A percentile compares a stretch with the other conserved stretches of the same genome.
Conservation (phyloP, 2,329 filamentous ascomycete species). For the Intubia oerlemansii region DNA sequence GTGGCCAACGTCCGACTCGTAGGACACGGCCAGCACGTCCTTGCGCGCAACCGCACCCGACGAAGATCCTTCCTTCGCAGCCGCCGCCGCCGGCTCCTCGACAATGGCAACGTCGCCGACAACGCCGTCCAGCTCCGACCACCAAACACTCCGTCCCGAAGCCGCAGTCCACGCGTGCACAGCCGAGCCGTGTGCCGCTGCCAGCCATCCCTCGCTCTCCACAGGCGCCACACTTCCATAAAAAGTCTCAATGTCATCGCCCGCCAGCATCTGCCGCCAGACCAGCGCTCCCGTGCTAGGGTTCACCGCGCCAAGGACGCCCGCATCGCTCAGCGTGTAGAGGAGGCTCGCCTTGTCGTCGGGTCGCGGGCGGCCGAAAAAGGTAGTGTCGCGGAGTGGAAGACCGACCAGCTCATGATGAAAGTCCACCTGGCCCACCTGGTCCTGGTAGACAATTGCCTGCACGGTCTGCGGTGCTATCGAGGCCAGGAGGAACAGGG, state of each 20-base stretch:
- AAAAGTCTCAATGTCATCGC: slow-evolving; percentile 16
- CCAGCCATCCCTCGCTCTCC: slow-evolving; percentile 58
- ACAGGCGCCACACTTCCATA: slow-evolving; percentile 44
- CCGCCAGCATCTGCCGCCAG: slow-evolving; percentile 58
- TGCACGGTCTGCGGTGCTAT: slow-evolving; percentile 18
- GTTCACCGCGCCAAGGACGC: slow-evolving; percentile 71
- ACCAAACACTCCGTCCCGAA: slow-evolving; percentile 63
- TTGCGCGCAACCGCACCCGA: slow-evolving; percentile 16
- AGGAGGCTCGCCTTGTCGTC: slow-evolving; percentile 73
- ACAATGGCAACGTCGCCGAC: slow-evolving; percentile 58
- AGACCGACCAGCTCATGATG: slow-evolving; percentile 76
- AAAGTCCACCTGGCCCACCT: slow-evolving; percentile 82
- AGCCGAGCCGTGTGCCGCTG: slow-evolving; percentile 47
- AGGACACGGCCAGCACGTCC: slow-evolving; percentile 4
- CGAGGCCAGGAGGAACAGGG: slow-evolving; percentile 2
- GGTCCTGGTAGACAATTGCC: slow-evolving; percentile 62
- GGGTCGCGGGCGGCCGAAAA: slow-evolving; percentile 76
- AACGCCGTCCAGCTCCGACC: slow-evolving; percentile 32
- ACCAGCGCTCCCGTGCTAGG: slow-evolving; percentile 66
- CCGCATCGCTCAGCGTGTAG: slow-evolving; percentile 74
- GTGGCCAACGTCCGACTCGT: slow-evolving; percentile 22
- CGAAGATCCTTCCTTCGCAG: no score
- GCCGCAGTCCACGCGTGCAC: slow-evolving; percentile 69
- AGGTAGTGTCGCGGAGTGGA: slow-evolving; percentile 64
- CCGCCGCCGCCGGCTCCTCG: slow-evolving; percentile 12